Percentiles rank a stretch among this genome's conserved stretches.
Evolutionary conservation across 2,329 filamentous ascomycete species (phyloP).

Genomic region (Berkeleyomyces basicola): DNA sequence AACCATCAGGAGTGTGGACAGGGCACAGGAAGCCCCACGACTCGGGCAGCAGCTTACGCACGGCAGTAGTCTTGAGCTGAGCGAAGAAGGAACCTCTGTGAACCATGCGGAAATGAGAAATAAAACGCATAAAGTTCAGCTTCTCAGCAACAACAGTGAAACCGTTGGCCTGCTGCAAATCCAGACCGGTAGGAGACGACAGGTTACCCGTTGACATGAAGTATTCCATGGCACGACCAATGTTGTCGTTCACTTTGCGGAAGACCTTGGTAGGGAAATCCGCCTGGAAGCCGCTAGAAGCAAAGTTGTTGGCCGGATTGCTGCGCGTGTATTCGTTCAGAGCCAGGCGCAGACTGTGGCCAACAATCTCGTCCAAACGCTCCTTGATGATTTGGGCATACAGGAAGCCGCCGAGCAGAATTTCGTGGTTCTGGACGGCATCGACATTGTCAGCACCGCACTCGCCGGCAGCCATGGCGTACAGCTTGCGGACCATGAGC

Average conservation of each 20-base stretch:
- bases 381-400: conserved; percentile 96
- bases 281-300: conserved; percentile 57
- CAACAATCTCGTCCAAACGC: conserved; percentile 74
- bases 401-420: conserved; percentile 79
- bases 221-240: conserved; percentile 79
- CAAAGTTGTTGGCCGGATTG: conserved; percentile 51
- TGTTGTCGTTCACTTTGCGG: conserved; percentile 67
- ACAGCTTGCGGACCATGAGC: conserved; percentile 94
- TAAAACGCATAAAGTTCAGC: conserved; percentile 96
- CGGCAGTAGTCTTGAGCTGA: conserved; percentile 89
- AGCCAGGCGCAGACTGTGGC: conserved; percentile 32
- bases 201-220: conserved; percentile 94
- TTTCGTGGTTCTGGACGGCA: conserved; percentile 89
- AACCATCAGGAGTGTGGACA: conserved; percentile 91
- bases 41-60: conserved; percentile 86
- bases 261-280: conserved; percentile 71
- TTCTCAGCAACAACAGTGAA: conserved; percentile 97
- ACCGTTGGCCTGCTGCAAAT: conserved; percentile 85
- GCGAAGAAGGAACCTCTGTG: conserved; percentile 98
- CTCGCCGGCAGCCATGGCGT: conserved; percentile 80
- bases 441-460: conserved; percentile 92
- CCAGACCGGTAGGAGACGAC: conserved; percentile 75
- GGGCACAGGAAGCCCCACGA: conserved; percentile 98
- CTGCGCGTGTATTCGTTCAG: conserved; percentile 41
- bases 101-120: conserved; percentile 98